These are phyloP conservation scores for Hypoxylon intermedium DNA, from an alignment of 495 filamentous ascomycete genomes.

Conservation along the genomic window DNA sequence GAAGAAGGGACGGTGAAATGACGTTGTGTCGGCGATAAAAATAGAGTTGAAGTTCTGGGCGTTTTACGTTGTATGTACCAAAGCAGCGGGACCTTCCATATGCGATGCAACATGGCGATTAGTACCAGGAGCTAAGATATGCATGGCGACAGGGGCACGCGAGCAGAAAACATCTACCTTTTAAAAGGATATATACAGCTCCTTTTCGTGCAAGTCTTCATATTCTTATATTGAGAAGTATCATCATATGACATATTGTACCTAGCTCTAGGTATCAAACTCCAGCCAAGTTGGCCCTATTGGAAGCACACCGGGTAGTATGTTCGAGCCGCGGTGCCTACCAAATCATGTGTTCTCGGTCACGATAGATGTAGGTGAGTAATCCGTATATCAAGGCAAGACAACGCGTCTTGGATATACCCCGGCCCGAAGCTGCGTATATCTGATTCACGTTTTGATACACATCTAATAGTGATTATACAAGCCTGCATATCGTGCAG, in stretches of 20 bases:
- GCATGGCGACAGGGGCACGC: constrained; percentile 8
- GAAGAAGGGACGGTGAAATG: constrained; percentile 4
- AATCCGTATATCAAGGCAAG: too few relatives aligned
- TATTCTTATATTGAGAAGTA: too few relatives aligned
- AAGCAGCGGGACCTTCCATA: constrained; percentile 13
- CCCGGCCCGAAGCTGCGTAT: too few relatives aligned
- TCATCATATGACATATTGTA: too few relatives aligned
- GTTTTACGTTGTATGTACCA: constrained; percentile 7
- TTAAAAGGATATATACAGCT: not conserved
- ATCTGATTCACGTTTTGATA: not conserved
- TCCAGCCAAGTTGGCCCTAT: too few relatives aligned
- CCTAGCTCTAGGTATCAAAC: too few relatives aligned
- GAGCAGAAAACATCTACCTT: not conserved
- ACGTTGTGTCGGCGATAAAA: constrained; percentile 24
- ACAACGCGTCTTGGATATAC: too few relatives aligned
- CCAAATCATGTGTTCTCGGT: too few relatives aligned
- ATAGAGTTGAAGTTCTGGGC: constrained; percentile 2
- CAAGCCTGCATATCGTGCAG: constrained; percentile 5
- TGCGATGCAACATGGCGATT: constrained; percentile 20
- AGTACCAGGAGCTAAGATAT: not conserved
- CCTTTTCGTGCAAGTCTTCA: too few relatives aligned
- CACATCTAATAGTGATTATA: constrained; percentile 9
- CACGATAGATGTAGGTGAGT: too few relatives aligned
- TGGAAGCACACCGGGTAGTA: too few relatives aligned
- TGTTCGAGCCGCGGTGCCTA: too few relatives aligned